Evolutionary conservation across 352 stramenopile species (phyloP).

Genomic region (Pythium insidiosum): DNA sequence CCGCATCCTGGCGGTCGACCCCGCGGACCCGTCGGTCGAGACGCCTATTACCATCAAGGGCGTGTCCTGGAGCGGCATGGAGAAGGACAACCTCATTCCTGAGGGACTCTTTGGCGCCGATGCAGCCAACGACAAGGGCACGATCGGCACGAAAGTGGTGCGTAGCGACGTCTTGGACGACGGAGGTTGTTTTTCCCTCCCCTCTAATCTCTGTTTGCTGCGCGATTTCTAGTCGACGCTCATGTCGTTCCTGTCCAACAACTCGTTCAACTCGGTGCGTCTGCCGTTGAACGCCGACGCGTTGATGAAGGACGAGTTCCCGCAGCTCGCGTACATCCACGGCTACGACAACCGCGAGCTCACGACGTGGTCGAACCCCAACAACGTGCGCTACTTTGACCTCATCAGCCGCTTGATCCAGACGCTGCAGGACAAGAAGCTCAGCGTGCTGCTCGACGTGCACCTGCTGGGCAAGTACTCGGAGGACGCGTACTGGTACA

Average conservation of each 20-base stretch:
- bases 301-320: conserved; percentile 26
- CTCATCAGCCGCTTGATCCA: conserved; percentile 45
- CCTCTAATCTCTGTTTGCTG: background rate
- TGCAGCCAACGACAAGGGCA: conserved; percentile 22
- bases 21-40: conserved; percentile 20
- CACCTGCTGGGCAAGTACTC: conserved; percentile 40
- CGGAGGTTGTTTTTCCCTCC: background rate
- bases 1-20: conserved; percentile 51
- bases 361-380: conserved; percentile 31
- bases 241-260: conserved; percentile 38
- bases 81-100: conserved; percentile 63
- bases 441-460: conserved; percentile 55
- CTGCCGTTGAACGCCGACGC: conserved; percentile 47
- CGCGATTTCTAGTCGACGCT: conserved; percentile 23
- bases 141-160: conserved; percentile 38
- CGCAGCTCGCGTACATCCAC: conserved; percentile 48
- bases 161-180: conserved; percentile 3
- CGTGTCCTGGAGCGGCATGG: conserved; percentile 57
- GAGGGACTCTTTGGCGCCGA: conserved; percentile 39
- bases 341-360: conserved; percentile 56
- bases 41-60: conserved; percentile 58
- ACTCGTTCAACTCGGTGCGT: conserved; percentile 60
- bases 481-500: conserved; percentile 64
- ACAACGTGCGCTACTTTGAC: conserved; percentile 46
- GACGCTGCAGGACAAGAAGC: conserved; percentile 35